Conservation (phyloP, 2,329 filamentous ascomycete species). For the Fonsecaea nubica region DNA sequence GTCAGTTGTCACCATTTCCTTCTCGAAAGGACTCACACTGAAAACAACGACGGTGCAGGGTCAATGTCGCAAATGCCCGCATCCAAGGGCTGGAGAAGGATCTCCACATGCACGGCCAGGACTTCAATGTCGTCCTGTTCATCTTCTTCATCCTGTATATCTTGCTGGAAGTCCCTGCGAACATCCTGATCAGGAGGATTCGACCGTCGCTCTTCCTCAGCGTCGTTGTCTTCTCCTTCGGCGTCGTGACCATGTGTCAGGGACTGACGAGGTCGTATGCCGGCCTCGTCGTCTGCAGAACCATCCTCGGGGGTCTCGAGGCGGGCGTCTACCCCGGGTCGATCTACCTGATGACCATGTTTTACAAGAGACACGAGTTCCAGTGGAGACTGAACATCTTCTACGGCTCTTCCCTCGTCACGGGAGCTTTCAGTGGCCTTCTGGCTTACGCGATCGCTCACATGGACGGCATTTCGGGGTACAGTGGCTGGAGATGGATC, state of each 20-base stretch:
- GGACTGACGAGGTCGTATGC: slow-evolving; percentile 43
- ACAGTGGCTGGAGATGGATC: slow-evolving; percentile 44
- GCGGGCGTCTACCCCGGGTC: slow-evolving; percentile 48
- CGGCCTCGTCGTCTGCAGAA: slow-evolving; percentile 43
- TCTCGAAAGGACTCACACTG: not conserved
- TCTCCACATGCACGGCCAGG: slow-evolving; percentile 52
- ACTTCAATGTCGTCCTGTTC: slow-evolving; percentile 45
- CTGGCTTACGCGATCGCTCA: slow-evolving; percentile 59
- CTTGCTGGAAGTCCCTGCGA: slow-evolving; percentile 51
- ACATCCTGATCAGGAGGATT: slow-evolving; percentile 51
- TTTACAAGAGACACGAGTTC: slow-evolving; percentile 48
- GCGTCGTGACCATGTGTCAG: slow-evolving; percentile 48
- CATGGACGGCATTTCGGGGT: slow-evolving; percentile 52
- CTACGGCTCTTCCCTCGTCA: slow-evolving; percentile 45
- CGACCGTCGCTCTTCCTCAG: slow-evolving; percentile 25
- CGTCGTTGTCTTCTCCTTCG: slow-evolving; percentile 7
- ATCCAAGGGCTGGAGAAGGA: slow-evolving; percentile 53
- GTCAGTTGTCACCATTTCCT: not conserved
- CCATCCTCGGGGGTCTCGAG: slow-evolving; percentile 45
- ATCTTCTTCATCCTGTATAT: slow-evolving; percentile 40
- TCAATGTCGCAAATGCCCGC: slow-evolving; percentile 56
- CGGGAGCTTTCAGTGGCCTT: slow-evolving; percentile 54
- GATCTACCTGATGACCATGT: slow-evolving; percentile 37
- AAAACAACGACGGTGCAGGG: not conserved
- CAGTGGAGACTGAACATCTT: slow-evolving; percentile 46